Base-by-base conservation (phyloP, 306 rosid genomes). In the Cicer cuneatum region DNA sequence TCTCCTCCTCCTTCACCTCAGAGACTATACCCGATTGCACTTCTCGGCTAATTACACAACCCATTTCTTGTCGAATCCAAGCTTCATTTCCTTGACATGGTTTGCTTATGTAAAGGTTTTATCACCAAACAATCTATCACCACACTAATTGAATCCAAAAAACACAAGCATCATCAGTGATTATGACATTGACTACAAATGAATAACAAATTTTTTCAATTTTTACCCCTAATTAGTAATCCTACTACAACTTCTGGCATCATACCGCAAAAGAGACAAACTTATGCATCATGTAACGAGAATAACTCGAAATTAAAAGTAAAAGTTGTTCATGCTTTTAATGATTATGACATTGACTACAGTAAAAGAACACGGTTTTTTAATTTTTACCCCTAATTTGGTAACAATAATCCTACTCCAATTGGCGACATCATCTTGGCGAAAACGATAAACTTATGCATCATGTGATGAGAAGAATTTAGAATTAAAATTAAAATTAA, bases 31-130 rank as follows among this genome's bases (percentile, higher is more conserved):
- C 86, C 8, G 96, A 87, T 16, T 90, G 63, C 8, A 76, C 83
- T 78, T 89, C 98, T 82, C 96, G 82, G 73, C 97, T 86, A 80
- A 86, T 77, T 58, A 93, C 85, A 81, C 98, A 93, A 58, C 98
- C 97, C 98, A 90, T 93, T 72, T 81, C 85, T 73, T 79, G 84
- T 76, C 69, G 56, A 93, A 84, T 76, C 83, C 80, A 85, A 89
- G 74, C 83, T 78, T 87, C 90, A 89, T 85, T 75, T 62, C 84
- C 81, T 89, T 77, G 86, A 80, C 92, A 89, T 87, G 70, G 41
- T 73, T 70, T 48, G 14, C 19, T 37, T 10, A 38, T 12, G 10
- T 24, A 29, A 72, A 67, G 41, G 69, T 71, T 65, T 69, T 53
- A 58, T 63, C 33, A 64, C 3, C 12, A 29, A 82, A 77, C 33